These are phyloP conservation scores for Cordyceps farinosa DNA, from an alignment of 2,329 filamentous ascomycete genomes.

Conservation along the genomic window DNA sequence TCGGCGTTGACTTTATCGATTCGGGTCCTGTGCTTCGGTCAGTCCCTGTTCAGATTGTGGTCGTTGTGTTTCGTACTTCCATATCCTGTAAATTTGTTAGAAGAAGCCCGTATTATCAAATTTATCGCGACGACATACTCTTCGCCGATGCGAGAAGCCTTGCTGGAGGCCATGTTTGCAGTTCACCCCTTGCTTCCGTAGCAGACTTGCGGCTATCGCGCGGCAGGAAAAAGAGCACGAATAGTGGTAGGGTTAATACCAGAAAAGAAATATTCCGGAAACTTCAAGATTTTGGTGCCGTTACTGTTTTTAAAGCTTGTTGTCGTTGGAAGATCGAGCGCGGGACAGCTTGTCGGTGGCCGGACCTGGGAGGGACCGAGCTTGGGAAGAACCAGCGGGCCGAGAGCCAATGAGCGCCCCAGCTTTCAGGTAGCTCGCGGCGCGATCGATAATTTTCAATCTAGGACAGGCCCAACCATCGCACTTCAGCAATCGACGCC, in stretches of 20 bases:
- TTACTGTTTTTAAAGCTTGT: neutral
- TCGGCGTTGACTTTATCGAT: slow-evolving; percentile 98
- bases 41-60: slow-evolving; percentile 16
- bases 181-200: neutral
- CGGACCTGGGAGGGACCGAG: slow-evolving; percentile 21
- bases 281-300: neutral
- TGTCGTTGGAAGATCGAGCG: neutral
- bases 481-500: neutral
- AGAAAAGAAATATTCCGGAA: neutral
- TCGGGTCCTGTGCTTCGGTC: slow-evolving; percentile 64
- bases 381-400: slow-evolving; percentile 35
- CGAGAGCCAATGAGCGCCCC: slow-evolving; percentile 28
- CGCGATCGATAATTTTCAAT: slow-evolving; percentile 14
- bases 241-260: neutral
- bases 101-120: slow-evolving; percentile 24
- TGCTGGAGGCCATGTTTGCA: slow-evolving; percentile 53
- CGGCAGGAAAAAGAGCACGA: neutral
- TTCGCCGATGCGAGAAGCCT: slow-evolving; percentile 59
- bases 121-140: slow-evolving; percentile 44
- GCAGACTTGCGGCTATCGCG: neutral
- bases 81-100: slow-evolving; percentile 61
- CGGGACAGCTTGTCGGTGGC: slow-evolving; percentile 23
- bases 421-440: slow-evolving; percentile 10
- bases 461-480: neutral
- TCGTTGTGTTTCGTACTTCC: slow-evolving; percentile 65